Evolutionary conservation across 1,284 basidiomycete genomes (phyloP).

Genomic region (Ganoderma lucidum): DNA sequence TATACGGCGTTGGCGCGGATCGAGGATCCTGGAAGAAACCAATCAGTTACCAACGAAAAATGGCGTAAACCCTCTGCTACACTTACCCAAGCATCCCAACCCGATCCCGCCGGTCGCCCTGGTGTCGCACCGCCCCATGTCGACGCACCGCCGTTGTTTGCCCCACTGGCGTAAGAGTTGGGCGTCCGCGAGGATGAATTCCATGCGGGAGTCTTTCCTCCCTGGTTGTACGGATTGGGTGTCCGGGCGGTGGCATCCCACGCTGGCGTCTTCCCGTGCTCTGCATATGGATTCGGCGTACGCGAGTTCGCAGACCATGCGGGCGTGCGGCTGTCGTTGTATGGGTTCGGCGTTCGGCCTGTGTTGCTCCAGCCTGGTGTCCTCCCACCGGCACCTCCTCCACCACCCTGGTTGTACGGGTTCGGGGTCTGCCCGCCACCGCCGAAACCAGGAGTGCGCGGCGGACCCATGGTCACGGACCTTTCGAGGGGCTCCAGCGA

Average conservation of each 20-base stretch:
- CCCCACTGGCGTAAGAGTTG: slow-evolving; percentile 64
- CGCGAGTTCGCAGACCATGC: slow-evolving; percentile 65
- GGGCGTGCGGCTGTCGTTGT: slow-evolving; percentile 62
- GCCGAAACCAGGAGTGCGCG: slow-evolving; percentile 30
- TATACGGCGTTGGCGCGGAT: slow-evolving; percentile 26
- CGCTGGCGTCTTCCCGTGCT: slow-evolving; percentile 68
- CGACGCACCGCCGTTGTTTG: slow-evolving; percentile 32
- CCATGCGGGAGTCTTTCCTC: slow-evolving; percentile 64
- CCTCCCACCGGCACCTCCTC: slow-evolving; percentile 37
- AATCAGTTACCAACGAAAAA: background rate
- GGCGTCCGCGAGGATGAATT: slow-evolving; percentile 68
- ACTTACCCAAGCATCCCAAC: slow-evolving; percentile 36
- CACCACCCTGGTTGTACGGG: slow-evolving; percentile 40
- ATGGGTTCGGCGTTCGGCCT: slow-evolving; percentile 77
- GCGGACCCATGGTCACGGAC: slow-evolving; percentile 46
- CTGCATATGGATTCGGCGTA: slow-evolving; percentile 79
- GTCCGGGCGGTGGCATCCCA: slow-evolving; percentile 60
- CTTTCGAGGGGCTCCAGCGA: slow-evolving; percentile 55
- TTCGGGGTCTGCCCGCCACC: slow-evolving; percentile 44
- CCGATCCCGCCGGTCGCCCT: slow-evolving; percentile 33
- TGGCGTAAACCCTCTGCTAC: background rate
- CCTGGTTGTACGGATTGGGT: slow-evolving; percentile 70
- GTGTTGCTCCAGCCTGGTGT: slow-evolving; percentile 45
- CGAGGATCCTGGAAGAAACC: slow-evolving; percentile 14
- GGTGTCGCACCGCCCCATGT: slow-evolving; percentile 45